These are phyloP conservation scores for Suillus hirtellus DNA, from an alignment of 768 basidiomycete genomes.

Conservation along the genomic window DNA sequence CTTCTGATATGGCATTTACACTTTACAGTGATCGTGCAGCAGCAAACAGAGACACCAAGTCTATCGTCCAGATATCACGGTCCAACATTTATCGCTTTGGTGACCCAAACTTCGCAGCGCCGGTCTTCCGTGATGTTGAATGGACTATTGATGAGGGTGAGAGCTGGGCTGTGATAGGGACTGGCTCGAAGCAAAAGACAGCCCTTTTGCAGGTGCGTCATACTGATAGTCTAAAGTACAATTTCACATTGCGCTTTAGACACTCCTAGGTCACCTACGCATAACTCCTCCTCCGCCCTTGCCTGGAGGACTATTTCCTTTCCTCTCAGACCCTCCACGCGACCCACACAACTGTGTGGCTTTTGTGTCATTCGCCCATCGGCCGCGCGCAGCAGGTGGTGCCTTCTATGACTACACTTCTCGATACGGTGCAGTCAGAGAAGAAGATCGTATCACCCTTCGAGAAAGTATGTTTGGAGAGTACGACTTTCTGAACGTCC, in stretches of 20 bases:
- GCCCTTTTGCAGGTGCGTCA: constrained; percentile 61
- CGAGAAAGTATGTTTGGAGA: constrained; percentile 68
- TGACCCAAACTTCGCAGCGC: constrained; percentile 44
- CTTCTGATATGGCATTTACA: background rate
- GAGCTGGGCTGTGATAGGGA: constrained; percentile 76
- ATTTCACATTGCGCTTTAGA: constrained; percentile 35
- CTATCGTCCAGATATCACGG: constrained; percentile 43
- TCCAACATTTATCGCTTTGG: constrained; percentile 63
- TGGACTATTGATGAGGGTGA: constrained; percentile 65
- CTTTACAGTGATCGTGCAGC: background rate
- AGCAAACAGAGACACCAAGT: background rate
- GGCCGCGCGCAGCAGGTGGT: constrained; percentile 54
- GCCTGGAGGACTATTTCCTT: constrained; percentile 78
- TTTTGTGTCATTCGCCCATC: constrained; percentile 69
- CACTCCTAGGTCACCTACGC: constrained; percentile 69
- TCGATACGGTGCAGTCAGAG: constrained; percentile 84
- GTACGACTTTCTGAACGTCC: constrained; percentile 37
- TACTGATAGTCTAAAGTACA: background rate
- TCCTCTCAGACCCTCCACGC: constrained; percentile 43
- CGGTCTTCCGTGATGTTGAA: constrained; percentile 51
- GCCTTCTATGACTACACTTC: constrained; percentile 94
- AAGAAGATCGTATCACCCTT: constrained; percentile 80
- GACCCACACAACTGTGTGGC: constrained; percentile 54
- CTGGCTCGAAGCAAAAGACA: constrained; percentile 62
- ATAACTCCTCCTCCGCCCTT: constrained; percentile 62